Percentiles rank a stretch among this genome's conserved stretches.
These are phyloP conservation scores for Chalaropsis ovoidea DNA, from an alignment of 2,329 filamentous ascomycete species.

Conservation along the genomic window DNA sequence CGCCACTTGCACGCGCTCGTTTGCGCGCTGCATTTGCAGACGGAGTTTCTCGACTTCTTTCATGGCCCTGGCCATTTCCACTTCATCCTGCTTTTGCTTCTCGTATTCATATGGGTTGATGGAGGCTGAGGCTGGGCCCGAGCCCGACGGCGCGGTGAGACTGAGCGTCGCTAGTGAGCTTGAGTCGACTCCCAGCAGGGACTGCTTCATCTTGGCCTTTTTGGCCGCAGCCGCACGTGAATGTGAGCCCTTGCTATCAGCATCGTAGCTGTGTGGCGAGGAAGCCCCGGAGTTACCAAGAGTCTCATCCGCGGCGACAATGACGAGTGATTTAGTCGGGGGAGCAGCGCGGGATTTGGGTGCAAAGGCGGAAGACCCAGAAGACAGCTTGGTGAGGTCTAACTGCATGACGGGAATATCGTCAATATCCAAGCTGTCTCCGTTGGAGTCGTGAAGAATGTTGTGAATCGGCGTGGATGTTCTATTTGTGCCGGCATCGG, in stretches of 20 bases:
- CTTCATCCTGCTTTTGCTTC: conserved; percentile 62
- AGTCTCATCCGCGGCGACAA: conserved; percentile 65
- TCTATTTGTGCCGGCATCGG: conserved; percentile 41
- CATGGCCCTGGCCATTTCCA: conserved; percentile 80
- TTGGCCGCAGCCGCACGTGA: conserved; percentile 26
- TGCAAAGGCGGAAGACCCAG: conserved; percentile 31
- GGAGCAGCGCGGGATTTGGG: conserved; percentile 35
- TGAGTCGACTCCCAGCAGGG: conserved; percentile 73
- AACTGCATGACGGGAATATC: conserved; percentile 93
- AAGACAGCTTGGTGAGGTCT: conserved; percentile 52
- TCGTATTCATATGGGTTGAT: conserved; percentile 46
- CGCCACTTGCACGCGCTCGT: conserved; percentile 62
- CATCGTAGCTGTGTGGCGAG: conserved; percentile 42
- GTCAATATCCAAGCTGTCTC: conserved; percentile 77
- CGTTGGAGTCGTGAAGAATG: conserved; percentile 62
- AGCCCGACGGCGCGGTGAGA: conserved; percentile 38
- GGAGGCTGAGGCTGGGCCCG: conserved; percentile 28
- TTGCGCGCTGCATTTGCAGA: conserved; percentile 78
- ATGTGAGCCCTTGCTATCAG: conserved; percentile 41
- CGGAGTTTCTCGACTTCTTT: conserved; percentile 77
- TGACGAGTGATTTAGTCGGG: conserved; percentile 42
- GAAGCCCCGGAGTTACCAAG: conserved; percentile 46
- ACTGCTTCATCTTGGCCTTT: conserved; percentile 45
- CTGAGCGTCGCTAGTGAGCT: conserved; percentile 65
- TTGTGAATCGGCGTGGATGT: conserved; percentile 69